Evolutionary conservation across 441 rosid genomes (phyloP).

Genomic region (Populus tomentosa): DNA sequence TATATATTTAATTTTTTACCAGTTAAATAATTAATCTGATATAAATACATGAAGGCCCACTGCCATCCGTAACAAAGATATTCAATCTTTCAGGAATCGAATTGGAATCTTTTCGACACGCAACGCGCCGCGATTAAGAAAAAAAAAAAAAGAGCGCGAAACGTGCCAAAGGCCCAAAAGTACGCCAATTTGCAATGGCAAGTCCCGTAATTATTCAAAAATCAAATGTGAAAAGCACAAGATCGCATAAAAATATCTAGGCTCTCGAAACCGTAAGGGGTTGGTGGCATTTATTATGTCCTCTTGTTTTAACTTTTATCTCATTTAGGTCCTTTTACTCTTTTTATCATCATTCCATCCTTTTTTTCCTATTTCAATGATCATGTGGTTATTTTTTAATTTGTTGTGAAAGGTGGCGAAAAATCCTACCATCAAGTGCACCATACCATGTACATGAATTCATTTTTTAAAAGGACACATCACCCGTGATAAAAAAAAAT

Average conservation of each 20-base stretch:
- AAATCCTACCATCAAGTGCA: too few relatives aligned
- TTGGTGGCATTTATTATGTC: background rate
- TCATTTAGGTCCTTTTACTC: background rate
- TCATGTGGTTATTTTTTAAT: too few relatives aligned
- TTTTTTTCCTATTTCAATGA: too few relatives aligned
- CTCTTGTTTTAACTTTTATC: background rate
- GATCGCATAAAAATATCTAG: constrained; percentile 37
- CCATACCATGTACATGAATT: too few relatives aligned
- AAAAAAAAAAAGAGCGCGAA: background rate
- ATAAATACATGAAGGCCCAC: too few relatives aligned
- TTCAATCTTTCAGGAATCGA: background rate
- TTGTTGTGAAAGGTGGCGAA: too few relatives aligned
- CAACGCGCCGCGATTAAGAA: background rate
- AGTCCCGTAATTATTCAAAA: constrained; percentile 13
- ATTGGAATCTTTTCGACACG: background rate
- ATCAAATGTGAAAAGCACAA: background rate
- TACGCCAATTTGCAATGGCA: constrained; percentile 12
- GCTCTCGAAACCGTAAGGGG: background rate
- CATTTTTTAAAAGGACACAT: too few relatives aligned
- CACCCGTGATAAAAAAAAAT: too few relatives aligned
- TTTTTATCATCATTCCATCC: too few relatives aligned
- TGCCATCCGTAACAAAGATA: too few relatives aligned
- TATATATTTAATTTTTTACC: too few relatives aligned
- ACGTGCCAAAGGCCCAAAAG: background rate
- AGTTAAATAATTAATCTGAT: too few relatives aligned